Percentiles rank a stretch among this genome's conserved stretches.
phyloP scores from a whole-genome alignment of 768 basidiomycete species.

The Trametes sanguinea region DNA sequence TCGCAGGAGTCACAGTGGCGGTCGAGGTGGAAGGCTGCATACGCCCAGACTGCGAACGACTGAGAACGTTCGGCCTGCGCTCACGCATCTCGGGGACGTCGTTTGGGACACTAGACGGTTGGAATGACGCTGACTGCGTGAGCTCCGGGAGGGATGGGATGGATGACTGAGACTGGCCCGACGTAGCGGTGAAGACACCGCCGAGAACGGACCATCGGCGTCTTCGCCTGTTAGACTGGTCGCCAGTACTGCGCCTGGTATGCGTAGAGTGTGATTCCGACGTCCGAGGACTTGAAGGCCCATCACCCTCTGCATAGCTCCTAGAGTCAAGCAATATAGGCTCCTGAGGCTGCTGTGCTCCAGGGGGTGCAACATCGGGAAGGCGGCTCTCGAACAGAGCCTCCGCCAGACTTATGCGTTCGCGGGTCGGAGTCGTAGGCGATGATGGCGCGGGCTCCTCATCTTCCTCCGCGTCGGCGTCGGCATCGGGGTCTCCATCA shows the following conservation, averaged over 20 bases:
- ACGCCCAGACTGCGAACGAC: conserved; percentile 27
- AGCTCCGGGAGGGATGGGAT: conserved; percentile 25
- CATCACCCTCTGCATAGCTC: conserved; percentile 45
- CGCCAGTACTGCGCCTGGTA: conserved; percentile 34
- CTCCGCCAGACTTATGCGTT: conserved; percentile 71
- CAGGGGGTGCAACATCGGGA: conserved; percentile 71
- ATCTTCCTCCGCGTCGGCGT: conserved; percentile 49
- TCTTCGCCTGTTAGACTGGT: conserved; percentile 45
- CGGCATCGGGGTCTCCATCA: conserved; percentile 51
- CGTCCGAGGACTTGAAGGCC: conserved; percentile 46
- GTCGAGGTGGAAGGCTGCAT: conserved; percentile 15
- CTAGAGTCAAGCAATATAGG: conserved; percentile 59
- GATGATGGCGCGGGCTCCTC: conserved; percentile 37
- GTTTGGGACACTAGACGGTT: conserved; percentile 3
- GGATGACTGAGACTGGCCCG: conserved; percentile 28
- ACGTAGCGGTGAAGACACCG: conserved; percentile 40
- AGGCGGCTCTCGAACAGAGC: conserved; percentile 78
- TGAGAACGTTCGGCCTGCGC: conserved; percentile 16
- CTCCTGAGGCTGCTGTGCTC: conserved; percentile 64
- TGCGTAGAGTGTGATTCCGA: conserved; percentile 40
- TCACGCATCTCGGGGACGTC: conserved; percentile 21
- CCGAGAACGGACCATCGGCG: conserved; percentile 76
- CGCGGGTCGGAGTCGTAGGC: conserved; percentile 40
- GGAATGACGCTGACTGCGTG: conserved; percentile 1
- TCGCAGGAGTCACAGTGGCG: conserved; percentile 14